Conservation (phyloP, 805 yeast species). For the Metschnikowia vanudenii region DNA sequence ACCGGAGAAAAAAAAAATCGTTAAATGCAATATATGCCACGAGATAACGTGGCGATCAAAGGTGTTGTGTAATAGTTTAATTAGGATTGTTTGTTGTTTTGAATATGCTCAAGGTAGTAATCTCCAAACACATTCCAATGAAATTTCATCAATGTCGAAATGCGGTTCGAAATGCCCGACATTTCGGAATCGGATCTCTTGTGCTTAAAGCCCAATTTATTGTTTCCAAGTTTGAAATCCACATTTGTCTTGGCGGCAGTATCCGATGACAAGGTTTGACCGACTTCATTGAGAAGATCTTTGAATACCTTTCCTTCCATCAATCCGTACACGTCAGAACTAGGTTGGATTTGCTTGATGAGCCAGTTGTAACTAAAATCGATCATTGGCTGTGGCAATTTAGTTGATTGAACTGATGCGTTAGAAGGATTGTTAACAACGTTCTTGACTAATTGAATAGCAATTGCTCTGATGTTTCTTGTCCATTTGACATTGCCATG, state of each 20-base stretch:
- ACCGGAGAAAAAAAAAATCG: constrained; percentile 1
- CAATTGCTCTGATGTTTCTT: constrained; percentile 67
- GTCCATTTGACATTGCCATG: constrained; percentile 92
- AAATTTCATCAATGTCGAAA: constrained; percentile 66
- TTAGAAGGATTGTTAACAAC: constrained; percentile 21
- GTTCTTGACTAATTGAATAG: constrained; percentile 61
- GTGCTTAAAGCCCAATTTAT: constrained; percentile 7
- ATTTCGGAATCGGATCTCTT: constrained; percentile 43
- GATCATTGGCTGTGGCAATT: constrained; percentile 40
- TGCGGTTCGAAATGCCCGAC: constrained; percentile 54
- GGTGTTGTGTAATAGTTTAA: not conserved
- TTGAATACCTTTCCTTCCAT: constrained; percentile 67
- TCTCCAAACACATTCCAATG: constrained; percentile 83
- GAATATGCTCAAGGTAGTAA: constrained; percentile 50
- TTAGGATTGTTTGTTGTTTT: constrained; percentile 5
- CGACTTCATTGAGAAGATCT: constrained; percentile 42
- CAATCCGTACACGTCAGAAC: constrained; percentile 69
- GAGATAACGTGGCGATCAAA: not conserved
- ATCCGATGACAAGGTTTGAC: constrained; percentile 4
- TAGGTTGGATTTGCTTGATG: constrained; percentile 81
- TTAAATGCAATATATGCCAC: constrained; percentile 9
- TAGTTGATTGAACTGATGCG: constrained; percentile 17
- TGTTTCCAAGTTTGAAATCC: constrained; percentile 8
- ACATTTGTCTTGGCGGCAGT: constrained; percentile 1
- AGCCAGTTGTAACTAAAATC: constrained; percentile 77